Evolutionary conservation across 805 yeast species (phyloP).

Genomic region (Lipomyces starkeyi): DNA sequence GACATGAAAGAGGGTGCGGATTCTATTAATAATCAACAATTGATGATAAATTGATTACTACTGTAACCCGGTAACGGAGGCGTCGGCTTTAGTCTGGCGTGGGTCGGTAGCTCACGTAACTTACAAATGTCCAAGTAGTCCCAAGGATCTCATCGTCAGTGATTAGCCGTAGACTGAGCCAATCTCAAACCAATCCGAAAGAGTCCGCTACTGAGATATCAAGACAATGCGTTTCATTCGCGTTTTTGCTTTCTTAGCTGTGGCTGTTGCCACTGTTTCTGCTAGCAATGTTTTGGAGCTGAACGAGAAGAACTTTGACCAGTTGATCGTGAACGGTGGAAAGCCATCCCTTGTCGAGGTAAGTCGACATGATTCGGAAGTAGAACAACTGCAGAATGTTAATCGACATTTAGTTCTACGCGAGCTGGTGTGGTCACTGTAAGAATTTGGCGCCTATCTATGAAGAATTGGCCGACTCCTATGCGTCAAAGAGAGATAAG

Average conservation of each 20-base stretch:
- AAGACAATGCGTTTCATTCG: constrained; percentile 14
- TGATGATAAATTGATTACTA: too few species aligned
- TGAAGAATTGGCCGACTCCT: constrained; percentile 66
- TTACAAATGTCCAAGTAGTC: too few species aligned
- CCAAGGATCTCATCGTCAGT: neutral
- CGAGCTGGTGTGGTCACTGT: constrained; percentile 87
- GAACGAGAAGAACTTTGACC: constrained; percentile 58
- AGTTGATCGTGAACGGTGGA: constrained; percentile 56
- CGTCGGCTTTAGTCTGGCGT: too few species aligned
- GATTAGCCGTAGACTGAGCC: neutral
- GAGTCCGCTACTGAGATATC: neutral
- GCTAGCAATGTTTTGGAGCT: constrained; percentile 49
- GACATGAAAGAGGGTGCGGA: too few species aligned
- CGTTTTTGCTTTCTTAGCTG: constrained; percentile 10
- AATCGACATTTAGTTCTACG: constrained; percentile 56
- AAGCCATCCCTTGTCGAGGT: constrained; percentile 62
- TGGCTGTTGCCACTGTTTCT: constrained; percentile 16
- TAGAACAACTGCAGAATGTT: neutral
- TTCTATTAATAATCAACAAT: too few species aligned
- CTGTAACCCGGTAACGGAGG: too few species aligned
- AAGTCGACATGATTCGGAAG: neutral
- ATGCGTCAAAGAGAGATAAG: constrained; percentile 47
- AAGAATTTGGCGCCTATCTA: constrained; percentile 69
- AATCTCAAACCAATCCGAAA: neutral
- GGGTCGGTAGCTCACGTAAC: too few species aligned